These are phyloP conservation scores for Aspergillus conjunctus DNA, from an alignment of 495 filamentous ascomycete genomes.

Conservation along the genomic window DNA sequence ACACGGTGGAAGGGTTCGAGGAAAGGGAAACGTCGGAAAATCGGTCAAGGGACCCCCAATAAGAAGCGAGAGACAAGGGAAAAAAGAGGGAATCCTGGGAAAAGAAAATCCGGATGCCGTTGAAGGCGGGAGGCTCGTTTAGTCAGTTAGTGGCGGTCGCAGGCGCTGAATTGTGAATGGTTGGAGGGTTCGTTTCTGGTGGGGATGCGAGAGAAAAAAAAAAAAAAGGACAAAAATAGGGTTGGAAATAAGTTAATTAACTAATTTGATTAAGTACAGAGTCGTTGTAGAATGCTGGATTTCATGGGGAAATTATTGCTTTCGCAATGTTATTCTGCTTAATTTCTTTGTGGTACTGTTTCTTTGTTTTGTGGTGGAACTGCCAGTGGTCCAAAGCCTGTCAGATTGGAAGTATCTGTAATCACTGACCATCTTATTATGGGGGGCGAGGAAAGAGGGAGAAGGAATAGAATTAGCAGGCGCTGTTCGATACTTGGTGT, in stretches of 20 bases:
- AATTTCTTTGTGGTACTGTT: too few relatives aligned
- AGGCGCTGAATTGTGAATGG: background rate
- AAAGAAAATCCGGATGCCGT: conserved; percentile 5
- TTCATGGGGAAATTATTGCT: too few relatives aligned
- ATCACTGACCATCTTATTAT: too few relatives aligned
- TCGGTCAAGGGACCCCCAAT: conserved; percentile 7
- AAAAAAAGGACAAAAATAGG: background rate
- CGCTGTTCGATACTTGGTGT: too few relatives aligned
- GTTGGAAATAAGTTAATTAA: background rate
- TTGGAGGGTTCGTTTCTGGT: background rate
- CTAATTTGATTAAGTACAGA: too few relatives aligned
- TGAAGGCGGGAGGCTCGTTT: conserved; percentile 9
- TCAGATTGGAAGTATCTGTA: too few relatives aligned
- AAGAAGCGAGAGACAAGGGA: background rate
- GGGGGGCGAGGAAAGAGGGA: too few relatives aligned
- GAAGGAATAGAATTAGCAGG: too few relatives aligned
- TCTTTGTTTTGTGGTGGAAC: too few relatives aligned
- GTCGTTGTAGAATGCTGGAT: too few relatives aligned
- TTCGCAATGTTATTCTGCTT: too few relatives aligned
- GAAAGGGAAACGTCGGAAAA: conserved; percentile 13
- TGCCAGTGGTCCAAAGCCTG: too few relatives aligned
- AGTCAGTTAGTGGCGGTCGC: conserved; percentile 11
- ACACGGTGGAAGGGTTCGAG: conserved; percentile 25
- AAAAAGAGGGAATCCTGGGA: background rate
- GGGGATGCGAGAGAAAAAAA: conserved; percentile 5